Conservation (phyloP, 2,329 filamentous ascomycete species). For the Diaporthe sp. region DNA sequence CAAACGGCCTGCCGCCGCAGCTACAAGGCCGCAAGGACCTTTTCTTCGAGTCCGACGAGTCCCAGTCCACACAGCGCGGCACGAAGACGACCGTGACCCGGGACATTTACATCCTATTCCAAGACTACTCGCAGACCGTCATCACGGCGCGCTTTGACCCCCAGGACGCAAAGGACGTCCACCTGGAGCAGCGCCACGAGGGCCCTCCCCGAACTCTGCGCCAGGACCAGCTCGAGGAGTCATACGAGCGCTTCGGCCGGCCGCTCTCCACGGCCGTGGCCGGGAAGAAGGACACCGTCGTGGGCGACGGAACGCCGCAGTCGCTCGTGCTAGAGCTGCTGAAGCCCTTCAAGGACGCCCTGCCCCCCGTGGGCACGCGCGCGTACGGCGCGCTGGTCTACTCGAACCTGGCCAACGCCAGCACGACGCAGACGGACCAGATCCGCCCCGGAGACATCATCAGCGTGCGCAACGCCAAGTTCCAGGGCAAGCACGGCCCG, state of each 20-base stretch:
- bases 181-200: slow-evolving; percentile 88
- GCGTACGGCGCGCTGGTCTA: slow-evolving; percentile 94
- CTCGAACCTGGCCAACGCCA: slow-evolving; percentile 93
- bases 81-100: slow-evolving; percentile 80
- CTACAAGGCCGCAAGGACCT: slow-evolving; percentile 88
- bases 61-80: slow-evolving; percentile 73
- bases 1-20: slow-evolving; percentile 81
- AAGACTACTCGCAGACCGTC: slow-evolving; percentile 96
- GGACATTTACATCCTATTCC: slow-evolving; percentile 87
- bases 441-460: slow-evolving; percentile 93
- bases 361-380: slow-evolving; percentile 86
- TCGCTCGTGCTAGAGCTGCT: slow-evolving; percentile 84
- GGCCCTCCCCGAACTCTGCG: slow-evolving; percentile 82
- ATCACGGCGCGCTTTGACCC: slow-evolving; percentile 84
- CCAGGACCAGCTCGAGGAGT: slow-evolving; percentile 92
- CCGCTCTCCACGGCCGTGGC: slow-evolving; percentile 77
- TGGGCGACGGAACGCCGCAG: slow-evolving; percentile 86
- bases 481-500: slow-evolving; percentile 93
- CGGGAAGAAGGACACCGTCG: slow-evolving; percentile 79
- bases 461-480: slow-evolving; percentile 90
- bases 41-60: slow-evolving; percentile 84
- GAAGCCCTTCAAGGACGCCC: slow-evolving; percentile 75
- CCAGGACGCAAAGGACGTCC: slow-evolving; percentile 76
- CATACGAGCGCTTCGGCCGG: slow-evolving; percentile 84
- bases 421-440: slow-evolving; percentile 89